These are phyloP conservation scores for Pontederia paniculata DNA, from an alignment of 176 grass and related monocot genomes.

Conservation along the genomic window DNA sequence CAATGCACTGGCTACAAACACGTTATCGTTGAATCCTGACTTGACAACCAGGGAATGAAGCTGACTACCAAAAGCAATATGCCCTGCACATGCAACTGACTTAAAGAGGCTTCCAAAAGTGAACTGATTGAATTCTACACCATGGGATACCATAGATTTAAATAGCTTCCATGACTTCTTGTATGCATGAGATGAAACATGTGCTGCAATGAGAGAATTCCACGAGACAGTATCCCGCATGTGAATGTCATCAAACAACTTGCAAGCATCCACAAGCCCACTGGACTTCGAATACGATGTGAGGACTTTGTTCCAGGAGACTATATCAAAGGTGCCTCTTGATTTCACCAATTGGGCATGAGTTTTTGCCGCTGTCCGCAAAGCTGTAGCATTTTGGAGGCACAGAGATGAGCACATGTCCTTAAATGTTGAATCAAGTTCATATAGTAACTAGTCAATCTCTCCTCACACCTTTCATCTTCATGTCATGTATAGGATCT, in stretches of 20 bases:
- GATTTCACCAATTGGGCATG: conserved; percentile 40
- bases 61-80: conserved; percentile 19
- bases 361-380: conserved; percentile 25
- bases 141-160: conserved; percentile 18
- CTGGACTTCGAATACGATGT: conserved; percentile 26
- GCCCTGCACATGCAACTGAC: conserved; percentile 10
- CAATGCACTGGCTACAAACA: conserved; percentile 34
- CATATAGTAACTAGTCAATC: too few species aligned
- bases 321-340: conserved; percentile 18
- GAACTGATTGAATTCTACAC: conserved; percentile 29
- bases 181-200: conserved; percentile 24
- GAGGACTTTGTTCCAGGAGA: conserved; percentile 47
- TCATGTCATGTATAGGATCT: too few species aligned
- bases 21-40: conserved; percentile 17
- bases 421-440: too few species aligned
- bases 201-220: conserved; percentile 48
- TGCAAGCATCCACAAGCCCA: conserved; percentile 21
- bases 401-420: conserved; percentile 22
- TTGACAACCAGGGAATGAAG: conserved; percentile 34
- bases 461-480: too few species aligned
- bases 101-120: conserved; percentile 37
- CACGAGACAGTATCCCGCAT: conserved; percentile 34
- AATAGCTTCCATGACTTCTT: conserved; percentile 20
- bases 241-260: conserved; percentile 46
- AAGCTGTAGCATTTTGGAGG: not conserved